A percentile compares a stretch with the other conserved stretches of the same genome.
Evolutionary conservation across 805 yeast genomes (phyloP).

Genomic region (Ogataea corticis): DNA sequence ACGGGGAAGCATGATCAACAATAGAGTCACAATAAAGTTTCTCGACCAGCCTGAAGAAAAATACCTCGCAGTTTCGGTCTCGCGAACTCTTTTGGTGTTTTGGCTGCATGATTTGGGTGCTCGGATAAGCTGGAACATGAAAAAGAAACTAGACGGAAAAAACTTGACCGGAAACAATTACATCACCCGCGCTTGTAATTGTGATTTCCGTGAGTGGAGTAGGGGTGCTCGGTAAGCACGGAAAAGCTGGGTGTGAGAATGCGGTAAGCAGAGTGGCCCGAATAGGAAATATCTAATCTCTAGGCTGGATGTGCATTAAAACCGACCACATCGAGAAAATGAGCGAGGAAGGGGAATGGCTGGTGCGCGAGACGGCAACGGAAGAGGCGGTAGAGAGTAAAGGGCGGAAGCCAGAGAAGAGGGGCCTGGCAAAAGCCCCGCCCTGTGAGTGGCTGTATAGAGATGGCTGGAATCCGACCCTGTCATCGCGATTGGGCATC

Average conservation of each 20-base stretch:
- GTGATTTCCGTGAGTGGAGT: not conserved
- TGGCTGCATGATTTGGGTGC: not conserved
- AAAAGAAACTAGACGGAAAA: slow-evolving; percentile 1
- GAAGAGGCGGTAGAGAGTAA: too few species aligned
- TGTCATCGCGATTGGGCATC: too few species aligned
- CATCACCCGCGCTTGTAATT: slow-evolving; percentile 4
- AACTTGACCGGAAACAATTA: slow-evolving; percentile 5
- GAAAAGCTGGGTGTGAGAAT: slow-evolving; percentile 2
- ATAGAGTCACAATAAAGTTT: slow-evolving; percentile 1
- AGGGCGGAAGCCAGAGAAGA: too few species aligned
- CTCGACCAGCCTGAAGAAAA: not conserved
- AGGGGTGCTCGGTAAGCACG: slow-evolving; percentile 7
- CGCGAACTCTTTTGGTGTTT: not conserved
- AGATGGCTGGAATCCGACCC: too few species aligned
- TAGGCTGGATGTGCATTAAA: slow-evolving; percentile 2
- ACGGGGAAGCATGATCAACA: not conserved
- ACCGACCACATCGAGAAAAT: not conserved
- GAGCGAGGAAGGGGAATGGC: not conserved
- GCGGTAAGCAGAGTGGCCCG: slow-evolving; percentile 1
- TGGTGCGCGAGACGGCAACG: not conserved
- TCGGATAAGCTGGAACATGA: slow-evolving; percentile 1
- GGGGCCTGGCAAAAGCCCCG: too few species aligned
- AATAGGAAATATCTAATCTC: slow-evolving; percentile 1
- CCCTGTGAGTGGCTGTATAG: too few species aligned
- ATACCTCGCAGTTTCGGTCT: not conserved